A percentile compares a stretch with the other conserved stretches of the same genome.
Conservation (phyloP, 768 basidiomycete species). For the Boletus rubescentipes region DNA sequence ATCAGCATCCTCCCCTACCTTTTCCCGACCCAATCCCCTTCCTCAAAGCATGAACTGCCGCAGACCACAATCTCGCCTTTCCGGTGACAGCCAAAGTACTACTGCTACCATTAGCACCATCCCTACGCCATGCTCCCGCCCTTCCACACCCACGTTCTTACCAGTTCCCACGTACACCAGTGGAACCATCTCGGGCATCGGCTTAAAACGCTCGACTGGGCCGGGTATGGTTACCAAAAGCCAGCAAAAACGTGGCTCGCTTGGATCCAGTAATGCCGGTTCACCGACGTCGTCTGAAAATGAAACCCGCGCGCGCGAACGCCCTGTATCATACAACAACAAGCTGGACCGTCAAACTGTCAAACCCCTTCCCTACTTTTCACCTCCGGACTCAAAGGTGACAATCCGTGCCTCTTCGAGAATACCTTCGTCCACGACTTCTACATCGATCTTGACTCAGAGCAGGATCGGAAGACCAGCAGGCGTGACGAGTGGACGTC, state of each 20-base stretch:
- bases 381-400: constrained; percentile 43
- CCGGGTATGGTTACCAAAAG: constrained; percentile 41
- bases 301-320: constrained; percentile 27
- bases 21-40: constrained; percentile 41
- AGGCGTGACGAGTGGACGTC: constrained; percentile 43
- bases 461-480: constrained; percentile 47
- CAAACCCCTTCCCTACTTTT: constrained; percentile 45
- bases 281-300: constrained; percentile 32
- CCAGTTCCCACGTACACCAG: constrained; percentile 64
- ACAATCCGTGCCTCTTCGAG: constrained; percentile 47
- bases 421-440: constrained; percentile 37
- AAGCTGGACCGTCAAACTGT: constrained; percentile 19
- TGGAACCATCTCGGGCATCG: constrained; percentile 35
- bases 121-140: constrained; percentile 66
- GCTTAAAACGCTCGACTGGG: constrained; percentile 61
- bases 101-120: constrained; percentile 61
- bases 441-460: constrained; percentile 34
- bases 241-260: constrained; percentile 59
- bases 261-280: constrained; percentile 45
- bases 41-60: constrained; percentile 49
- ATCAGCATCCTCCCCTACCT: constrained; percentile 47
- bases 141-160: constrained; percentile 73
- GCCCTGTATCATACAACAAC: constrained; percentile 26
- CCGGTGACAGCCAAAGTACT: constrained; percentile 55
- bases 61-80: constrained; percentile 74